phyloP scores from a whole-genome alignment of 129 eudicot genomes.

The Daucus carota region DNA sequence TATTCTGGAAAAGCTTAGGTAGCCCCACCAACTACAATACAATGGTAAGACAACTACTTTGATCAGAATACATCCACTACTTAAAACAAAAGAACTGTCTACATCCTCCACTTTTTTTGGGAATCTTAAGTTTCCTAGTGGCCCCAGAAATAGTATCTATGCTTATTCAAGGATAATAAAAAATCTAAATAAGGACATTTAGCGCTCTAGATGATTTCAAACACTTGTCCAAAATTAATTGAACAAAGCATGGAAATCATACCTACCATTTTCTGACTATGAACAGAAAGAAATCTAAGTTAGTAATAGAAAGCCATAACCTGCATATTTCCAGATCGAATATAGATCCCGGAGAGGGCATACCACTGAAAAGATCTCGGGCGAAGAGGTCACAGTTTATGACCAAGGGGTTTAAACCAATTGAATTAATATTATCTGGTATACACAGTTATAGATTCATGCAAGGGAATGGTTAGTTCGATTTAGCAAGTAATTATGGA shows the following conservation, averaged over 20 bases:
- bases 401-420: too few relatives aligned
- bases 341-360: not conserved
- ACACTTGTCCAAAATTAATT: not conserved
- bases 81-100: not conserved
- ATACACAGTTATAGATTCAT: not conserved
- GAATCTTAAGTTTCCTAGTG: not conserved
- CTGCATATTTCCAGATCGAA: not conserved
- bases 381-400: not conserved
- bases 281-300: not conserved
- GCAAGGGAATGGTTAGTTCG: not conserved
- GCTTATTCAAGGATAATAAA: not conserved
- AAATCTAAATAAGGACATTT: not conserved
- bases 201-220: not conserved
- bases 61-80: conserved; percentile 6
- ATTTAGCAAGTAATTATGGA: not conserved
- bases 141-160: not conserved
- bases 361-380: not conserved
- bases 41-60: not conserved
- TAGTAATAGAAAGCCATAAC: not conserved
- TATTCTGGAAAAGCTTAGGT: not conserved
- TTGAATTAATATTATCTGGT: not conserved
- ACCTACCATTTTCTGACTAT: not conserved
- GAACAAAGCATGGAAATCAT: not conserved
- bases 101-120: not conserved
- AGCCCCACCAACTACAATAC: not conserved